phyloP scores from a whole-genome alignment of 441 rosid species.

The Dalechampia spathulata region DNA sequence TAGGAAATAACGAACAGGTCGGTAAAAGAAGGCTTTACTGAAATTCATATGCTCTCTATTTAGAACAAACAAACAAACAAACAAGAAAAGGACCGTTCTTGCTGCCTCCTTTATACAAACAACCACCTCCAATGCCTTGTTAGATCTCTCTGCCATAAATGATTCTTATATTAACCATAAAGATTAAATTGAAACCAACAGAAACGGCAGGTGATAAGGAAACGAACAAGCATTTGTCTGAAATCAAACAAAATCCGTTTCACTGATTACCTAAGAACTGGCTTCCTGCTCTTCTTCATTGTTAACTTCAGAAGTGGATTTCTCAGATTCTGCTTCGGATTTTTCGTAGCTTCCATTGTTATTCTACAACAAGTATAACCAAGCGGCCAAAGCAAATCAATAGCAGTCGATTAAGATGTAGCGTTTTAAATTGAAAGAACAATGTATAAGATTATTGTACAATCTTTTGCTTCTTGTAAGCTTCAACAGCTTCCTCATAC shows the following conservation, averaged over 20 bases:
- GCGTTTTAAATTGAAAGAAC: neutral
- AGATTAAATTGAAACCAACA: too few species aligned
- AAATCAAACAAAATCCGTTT: neutral
- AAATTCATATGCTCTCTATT: too few species aligned
- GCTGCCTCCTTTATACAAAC: too few species aligned
- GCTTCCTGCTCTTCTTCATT: constrained; percentile 28
- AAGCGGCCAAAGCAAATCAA: neutral
- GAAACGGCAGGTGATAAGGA: too few species aligned
- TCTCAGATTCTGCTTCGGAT: constrained; percentile 17
- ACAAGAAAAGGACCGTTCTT: too few species aligned
- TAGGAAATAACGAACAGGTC: too few species aligned
- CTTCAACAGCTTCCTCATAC: constrained; percentile 9
- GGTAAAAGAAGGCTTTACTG: too few species aligned
- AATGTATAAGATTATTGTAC: neutral
- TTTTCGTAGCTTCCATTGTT: neutral
- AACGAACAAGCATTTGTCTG: neutral
- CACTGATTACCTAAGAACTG: constrained; percentile 24
- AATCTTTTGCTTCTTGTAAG: constrained; percentile 4
- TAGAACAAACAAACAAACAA: too few species aligned
- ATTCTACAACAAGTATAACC: neutral
- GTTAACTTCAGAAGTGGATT: constrained; percentile 26
- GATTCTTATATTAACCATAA: too few species aligned
- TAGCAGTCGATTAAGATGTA: neutral
- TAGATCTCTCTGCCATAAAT: too few species aligned
- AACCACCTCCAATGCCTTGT: too few species aligned